phyloP scores from a whole-genome alignment of 164 flowering plant genomes.

The Umbellularia californica region DNA sequence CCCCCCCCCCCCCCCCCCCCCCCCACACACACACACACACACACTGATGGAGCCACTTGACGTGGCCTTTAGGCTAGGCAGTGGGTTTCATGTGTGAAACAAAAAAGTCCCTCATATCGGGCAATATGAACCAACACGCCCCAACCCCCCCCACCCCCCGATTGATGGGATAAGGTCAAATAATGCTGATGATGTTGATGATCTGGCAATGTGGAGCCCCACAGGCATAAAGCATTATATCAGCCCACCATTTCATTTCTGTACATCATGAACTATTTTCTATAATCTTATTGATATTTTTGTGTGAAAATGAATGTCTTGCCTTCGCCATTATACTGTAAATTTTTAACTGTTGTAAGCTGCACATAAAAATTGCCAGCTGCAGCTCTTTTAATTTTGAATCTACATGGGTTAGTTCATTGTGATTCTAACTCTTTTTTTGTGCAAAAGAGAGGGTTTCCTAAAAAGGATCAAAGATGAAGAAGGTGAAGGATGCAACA shows the following conservation, averaged over 20 bases:
- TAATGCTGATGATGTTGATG: not conserved
- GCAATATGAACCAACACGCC: not conserved
- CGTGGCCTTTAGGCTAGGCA: not conserved
- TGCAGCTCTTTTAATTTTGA: not conserved
- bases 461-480: constrained; percentile 61
- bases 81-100: not conserved
- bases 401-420: not conserved
- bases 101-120: too few relatives aligned
- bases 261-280: not conserved
- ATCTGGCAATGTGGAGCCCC: not conserved
- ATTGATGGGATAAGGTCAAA: not conserved
- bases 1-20: too few relatives aligned
- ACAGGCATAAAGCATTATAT: not conserved
- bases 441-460: constrained; percentile 81
- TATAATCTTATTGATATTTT: not conserved
- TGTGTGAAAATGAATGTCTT: not conserved
- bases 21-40: too few relatives aligned
- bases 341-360: not conserved
- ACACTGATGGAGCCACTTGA: not conserved
- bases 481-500: constrained; percentile 82
- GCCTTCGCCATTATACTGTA: not conserved
- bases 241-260: not conserved
- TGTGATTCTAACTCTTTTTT: constrained; percentile 4
- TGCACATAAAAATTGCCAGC: not conserved
- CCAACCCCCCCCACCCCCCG: too few relatives aligned